Evolutionary conservation across 2,329 filamentous ascomycete genomes (phyloP).

Genomic region (Ophiostoma triangulosporum): DNA sequence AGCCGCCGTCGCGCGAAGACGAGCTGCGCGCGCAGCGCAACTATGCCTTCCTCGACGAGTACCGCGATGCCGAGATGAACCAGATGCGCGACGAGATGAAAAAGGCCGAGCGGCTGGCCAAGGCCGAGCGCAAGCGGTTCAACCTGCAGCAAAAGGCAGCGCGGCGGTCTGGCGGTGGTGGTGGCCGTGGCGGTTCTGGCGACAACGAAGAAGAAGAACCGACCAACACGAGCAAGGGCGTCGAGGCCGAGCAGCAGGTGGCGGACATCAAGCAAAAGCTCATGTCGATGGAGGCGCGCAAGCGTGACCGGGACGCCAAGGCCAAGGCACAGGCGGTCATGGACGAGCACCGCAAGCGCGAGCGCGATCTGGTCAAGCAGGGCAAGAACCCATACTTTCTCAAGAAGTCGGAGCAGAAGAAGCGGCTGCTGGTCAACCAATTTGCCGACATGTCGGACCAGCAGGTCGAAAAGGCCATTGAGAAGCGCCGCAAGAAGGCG

Average conservation of each 20-base stretch:
- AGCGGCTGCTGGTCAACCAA: constrained; percentile 63
- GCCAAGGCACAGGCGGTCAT: constrained; percentile 58
- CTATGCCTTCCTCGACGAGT: constrained; percentile 80
- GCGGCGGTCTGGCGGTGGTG: not conserved
- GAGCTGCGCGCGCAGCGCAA: constrained; percentile 50
- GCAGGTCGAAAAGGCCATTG: constrained; percentile 72
- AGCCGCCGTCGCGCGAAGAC: constrained; percentile 27
- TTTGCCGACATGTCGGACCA: constrained; percentile 75
- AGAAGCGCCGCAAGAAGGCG: constrained; percentile 81
- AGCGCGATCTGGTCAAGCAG: constrained; percentile 73
- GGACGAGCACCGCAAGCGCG: constrained; percentile 62
- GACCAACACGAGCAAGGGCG: not conserved
- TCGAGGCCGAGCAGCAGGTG: constrained; percentile 30
- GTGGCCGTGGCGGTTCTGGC: not conserved
- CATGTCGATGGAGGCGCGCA: constrained; percentile 63
- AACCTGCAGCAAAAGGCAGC: constrained; percentile 18
- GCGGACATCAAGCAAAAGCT: constrained; percentile 61
- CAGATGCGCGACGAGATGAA: constrained; percentile 56
- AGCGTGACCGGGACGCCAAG: constrained; percentile 56
- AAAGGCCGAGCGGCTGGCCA: constrained; percentile 34
- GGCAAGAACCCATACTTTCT: constrained; percentile 90
- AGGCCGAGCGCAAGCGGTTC: constrained; percentile 8
- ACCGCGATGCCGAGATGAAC: constrained; percentile 70
- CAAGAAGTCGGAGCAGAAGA: constrained; percentile 87
- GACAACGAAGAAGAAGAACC: not conserved